Evolutionary conservation across 306 rosid genomes (phyloP).

Genomic region (Canavalia ensiformis): DNA sequence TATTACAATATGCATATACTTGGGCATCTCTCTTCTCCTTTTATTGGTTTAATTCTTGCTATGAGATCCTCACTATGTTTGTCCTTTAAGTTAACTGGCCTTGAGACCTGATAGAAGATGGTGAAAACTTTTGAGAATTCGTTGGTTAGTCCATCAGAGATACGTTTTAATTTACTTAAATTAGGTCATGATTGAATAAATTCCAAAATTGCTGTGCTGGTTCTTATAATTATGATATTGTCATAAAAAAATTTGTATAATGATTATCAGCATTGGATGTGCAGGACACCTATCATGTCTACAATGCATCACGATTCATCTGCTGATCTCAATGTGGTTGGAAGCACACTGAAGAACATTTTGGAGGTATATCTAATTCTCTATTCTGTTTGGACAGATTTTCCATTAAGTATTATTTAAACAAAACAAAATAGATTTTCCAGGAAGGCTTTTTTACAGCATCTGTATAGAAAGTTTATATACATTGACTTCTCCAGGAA

Average conservation of each 20-base stretch:
- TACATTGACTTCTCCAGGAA: background rate
- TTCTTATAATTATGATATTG: background rate
- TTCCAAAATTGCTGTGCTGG: constrained; percentile 3
- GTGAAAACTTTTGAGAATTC: constrained; percentile 31
- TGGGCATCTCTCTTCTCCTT: background rate
- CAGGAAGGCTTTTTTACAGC: no score
- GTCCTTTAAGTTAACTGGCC: constrained; percentile 9
- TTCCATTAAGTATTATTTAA: no score
- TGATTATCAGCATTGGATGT: constrained; percentile 39
- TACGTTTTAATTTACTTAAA: constrained; percentile 6
- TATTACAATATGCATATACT: constrained; percentile 6
- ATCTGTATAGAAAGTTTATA: no score
- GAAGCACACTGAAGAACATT: constrained; percentile 66
- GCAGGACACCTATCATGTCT: constrained; percentile 94
- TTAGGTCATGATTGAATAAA: background rate
- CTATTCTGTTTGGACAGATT: background rate
- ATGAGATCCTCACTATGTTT: constrained; percentile 1
- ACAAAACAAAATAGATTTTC: no score
- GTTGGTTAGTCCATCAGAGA: background rate
- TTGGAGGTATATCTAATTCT: constrained; percentile 66
- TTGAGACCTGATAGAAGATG: constrained; percentile 11
- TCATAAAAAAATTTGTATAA: constrained; percentile 1
- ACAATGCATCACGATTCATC: constrained; percentile 88
- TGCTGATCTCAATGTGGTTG: constrained; percentile 78
- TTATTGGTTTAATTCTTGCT: background rate